Conservation (phyloP, 208 protist genomes). For the Trypanosomatidae sp. region DNA sequence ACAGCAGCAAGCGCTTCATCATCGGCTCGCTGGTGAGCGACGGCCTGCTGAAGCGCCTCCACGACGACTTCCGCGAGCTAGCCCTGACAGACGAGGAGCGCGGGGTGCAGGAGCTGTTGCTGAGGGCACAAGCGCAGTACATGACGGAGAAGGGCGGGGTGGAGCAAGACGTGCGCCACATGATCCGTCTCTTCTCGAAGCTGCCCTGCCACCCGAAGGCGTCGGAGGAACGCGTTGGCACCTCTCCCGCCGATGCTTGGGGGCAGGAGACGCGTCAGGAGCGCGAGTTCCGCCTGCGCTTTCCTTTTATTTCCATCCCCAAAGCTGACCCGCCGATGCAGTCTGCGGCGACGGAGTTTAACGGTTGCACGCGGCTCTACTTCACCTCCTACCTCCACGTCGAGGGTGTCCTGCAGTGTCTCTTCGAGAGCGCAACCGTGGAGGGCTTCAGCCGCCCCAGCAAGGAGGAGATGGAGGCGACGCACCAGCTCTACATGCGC, state of each 20-base stretch:
- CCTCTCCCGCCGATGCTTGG: no score
- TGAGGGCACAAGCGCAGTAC: conserved; percentile 41
- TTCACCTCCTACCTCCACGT: conserved; percentile 53
- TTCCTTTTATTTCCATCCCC: conserved; percentile 51
- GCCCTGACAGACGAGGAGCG: conserved; percentile 36
- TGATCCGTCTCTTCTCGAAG: conserved; percentile 32
- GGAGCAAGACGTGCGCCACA: conserved; percentile 41
- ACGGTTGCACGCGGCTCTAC: conserved; percentile 44
- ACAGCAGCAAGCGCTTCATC: conserved; percentile 67
- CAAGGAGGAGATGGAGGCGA: conserved; percentile 52
- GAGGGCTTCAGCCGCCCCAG: conserved; percentile 37
- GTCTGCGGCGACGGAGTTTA: conserved; percentile 12
- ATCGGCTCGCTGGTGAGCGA: conserved; percentile 54
- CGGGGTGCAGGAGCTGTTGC: conserved; percentile 38
- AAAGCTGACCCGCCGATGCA: conserved; percentile 8
- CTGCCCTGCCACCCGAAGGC: no score
- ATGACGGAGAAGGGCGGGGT: conserved; percentile 47
- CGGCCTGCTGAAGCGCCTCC: conserved; percentile 32
- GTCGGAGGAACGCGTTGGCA: no score
- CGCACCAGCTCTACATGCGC: conserved; percentile 57
- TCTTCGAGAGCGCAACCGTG: conserved; percentile 46
- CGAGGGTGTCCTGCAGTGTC: conserved; percentile 50
- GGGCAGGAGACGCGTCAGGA: conserved; percentile 28
- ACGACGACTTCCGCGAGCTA: conserved; percentile 41
- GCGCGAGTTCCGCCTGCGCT: conserved; percentile 45